A percentile compares a stretch with the other conserved stretches of the same genome.
These are phyloP conservation scores for Solanum infundibuliforme DNA, from an alignment of 257 asterid species.

Conservation along the genomic window DNA sequence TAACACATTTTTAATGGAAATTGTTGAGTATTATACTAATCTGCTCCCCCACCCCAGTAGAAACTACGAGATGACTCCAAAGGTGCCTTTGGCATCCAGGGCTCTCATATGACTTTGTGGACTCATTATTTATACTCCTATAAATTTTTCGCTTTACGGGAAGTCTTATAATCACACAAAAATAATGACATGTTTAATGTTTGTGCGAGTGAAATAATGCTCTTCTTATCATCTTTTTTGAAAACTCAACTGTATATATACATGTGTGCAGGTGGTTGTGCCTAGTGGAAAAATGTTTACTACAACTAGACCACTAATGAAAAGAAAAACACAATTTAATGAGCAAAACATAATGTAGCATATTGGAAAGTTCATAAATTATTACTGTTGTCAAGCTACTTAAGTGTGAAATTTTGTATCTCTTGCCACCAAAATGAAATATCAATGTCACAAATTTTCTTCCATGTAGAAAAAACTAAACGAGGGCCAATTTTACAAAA, in stretches of 20 bases:
- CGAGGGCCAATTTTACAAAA: neutral
- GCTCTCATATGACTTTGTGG: neutral
- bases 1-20: neutral
- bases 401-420: neutral
- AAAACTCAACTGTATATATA: no score
- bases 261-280: no score
- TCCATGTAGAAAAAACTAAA: neutral
- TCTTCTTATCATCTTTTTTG: no score
- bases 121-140: no score
- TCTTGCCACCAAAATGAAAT: neutral
- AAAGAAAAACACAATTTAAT: neutral
- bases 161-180: neutral
- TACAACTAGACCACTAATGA: neutral
- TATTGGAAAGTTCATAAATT: neutral
- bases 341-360: neutral
- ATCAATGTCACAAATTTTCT: neutral
- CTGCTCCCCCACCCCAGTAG: neutral
- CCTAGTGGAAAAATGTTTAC: neutral
- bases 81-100: neutral
- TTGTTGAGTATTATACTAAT: neutral
- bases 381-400: neutral
- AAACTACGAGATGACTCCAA: no score
- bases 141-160: neutral
- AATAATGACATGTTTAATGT: neutral
- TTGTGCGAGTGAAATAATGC: neutral